Base-by-base conservation (phyloP, 2,329 filamentous ascomycete genomes). In the Ceratocystiopsis brevicomis region DNA sequence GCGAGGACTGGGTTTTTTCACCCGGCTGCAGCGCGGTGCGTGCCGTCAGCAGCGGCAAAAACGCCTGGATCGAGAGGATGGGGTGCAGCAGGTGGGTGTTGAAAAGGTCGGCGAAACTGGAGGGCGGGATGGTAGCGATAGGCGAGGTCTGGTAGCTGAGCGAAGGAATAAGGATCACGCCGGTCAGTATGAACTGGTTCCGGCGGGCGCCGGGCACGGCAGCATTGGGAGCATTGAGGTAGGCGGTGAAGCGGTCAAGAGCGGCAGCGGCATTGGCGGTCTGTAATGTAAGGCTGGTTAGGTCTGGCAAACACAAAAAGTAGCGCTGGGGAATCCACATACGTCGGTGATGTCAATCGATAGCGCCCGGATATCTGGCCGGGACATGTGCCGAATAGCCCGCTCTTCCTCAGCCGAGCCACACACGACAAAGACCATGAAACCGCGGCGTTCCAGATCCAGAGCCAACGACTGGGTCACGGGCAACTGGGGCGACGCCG, bases 1-100 rank as follows among this genome's bases (percentile, higher is more conserved):
- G 41, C 4, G 47, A 34, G 12, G 48, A 50, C 13, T 32, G 41
- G 19, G 44, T 10, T 54, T 60, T 64, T 40, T 51, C 48, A 42
- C 44, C 44, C 32, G 48, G 45, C 45, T 49, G 45, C 50, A 68
- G 63, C 42, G 61, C 61, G 43, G 79, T 69, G 43, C 75, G 68
- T 12, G 68, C 67, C 4, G 73, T 81, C 42, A 87, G 68, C 30
- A 87, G 73, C 0, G 81, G 81, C n/a, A 96, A 68, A 62, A 96
- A 90, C 43, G 83, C 73, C 61, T 95, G 87, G 36, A 87, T 78
- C 6, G 82, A 86, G 42, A 93, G 72, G 51, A 96, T 85, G 1
- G 88, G 88, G 45, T 86, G 81, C 44, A 96, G 71, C 13, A 98
- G 72, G 54, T 93, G 87, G 15, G 85, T 88, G 59, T 95, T 94